Conservation (phyloP, 2,329 filamentous ascomycete species). For the Calonectria fujianensis region DNA sequence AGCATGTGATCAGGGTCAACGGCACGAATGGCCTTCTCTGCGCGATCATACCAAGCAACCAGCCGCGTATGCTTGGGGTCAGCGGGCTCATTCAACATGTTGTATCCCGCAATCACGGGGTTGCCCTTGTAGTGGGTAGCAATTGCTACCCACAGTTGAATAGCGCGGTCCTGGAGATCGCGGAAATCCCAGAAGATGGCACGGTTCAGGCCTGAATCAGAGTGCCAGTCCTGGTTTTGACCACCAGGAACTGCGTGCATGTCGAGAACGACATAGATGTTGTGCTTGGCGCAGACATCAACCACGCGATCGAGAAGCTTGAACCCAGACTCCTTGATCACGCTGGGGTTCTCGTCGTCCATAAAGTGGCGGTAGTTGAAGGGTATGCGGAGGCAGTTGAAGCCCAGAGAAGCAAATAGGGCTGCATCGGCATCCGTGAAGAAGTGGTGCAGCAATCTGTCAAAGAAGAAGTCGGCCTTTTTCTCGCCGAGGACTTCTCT, state of each 20-base stretch:
- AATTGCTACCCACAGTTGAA: constrained; percentile 66
- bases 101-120: constrained; percentile 64
- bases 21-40: constrained; percentile 62
- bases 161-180: constrained; percentile 66
- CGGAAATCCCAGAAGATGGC: constrained; percentile 69
- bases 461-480: constrained; percentile 77
- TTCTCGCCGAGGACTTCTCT: constrained; percentile 70
- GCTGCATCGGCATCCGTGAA: constrained; percentile 75
- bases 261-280: constrained; percentile 67
- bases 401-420: constrained; percentile 72
- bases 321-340: constrained; percentile 69
- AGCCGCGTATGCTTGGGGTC: constrained; percentile 50
- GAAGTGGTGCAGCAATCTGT: constrained; percentile 74
- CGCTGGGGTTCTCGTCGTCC: constrained; percentile 69
- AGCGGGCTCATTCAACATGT: constrained; percentile 59
- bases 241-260: constrained; percentile 67
- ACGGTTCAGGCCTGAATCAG: constrained; percentile 60
- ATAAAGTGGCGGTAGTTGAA: constrained; percentile 77
- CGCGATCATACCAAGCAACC: constrained; percentile 61
- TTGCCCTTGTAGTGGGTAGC: constrained; percentile 65
- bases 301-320: constrained; percentile 69
- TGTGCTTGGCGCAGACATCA: constrained; percentile 64
- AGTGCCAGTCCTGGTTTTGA: constrained; percentile 70
- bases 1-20: constrained; percentile 70
- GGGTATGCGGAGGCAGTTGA: constrained; percentile 76